Percentiles rank a stretch among this genome's conserved stretches.
Conservation (phyloP, 495 filamentous ascomycete genomes). For the Neurospora tetraspora region DNA sequence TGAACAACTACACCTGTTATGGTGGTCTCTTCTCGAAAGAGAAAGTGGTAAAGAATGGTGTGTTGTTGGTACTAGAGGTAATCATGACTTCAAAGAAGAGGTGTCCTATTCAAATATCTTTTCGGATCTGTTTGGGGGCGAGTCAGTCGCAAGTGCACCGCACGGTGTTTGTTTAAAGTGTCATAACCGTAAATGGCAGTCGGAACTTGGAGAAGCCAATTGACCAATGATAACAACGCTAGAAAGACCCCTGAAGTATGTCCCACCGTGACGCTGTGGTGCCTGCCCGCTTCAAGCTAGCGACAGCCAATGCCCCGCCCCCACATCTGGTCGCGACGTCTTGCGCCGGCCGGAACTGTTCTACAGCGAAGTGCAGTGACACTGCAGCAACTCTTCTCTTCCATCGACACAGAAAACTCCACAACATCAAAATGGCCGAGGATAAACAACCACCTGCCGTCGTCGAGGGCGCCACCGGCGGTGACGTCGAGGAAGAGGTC, state of each 20-base stretch:
- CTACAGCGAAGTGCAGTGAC: background rate
- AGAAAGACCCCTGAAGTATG: background rate
- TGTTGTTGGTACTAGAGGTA: background rate
- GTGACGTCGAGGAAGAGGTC: conserved; percentile 49
- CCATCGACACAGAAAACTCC: background rate
- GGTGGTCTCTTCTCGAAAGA: background rate
- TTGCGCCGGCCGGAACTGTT: background rate
- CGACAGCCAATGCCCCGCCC: background rate
- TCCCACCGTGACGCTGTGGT: background rate
- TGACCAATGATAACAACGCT: background rate
- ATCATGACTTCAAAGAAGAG: background rate
- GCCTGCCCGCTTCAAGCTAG: background rate
- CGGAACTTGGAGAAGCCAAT: background rate
- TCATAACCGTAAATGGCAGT: background rate
- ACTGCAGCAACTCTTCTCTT: background rate
- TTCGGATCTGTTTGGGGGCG: background rate
- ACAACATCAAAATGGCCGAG: conserved; percentile 42
- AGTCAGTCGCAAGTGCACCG: background rate
- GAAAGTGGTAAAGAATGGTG: background rate
- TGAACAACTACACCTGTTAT: background rate
- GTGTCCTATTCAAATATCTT: background rate
- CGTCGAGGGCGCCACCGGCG: conserved; percentile 50
- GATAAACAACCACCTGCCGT: conserved; percentile 45
- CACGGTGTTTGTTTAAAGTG: no score
- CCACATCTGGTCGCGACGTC: background rate